Evolutionary conservation across 2,329 filamentous ascomycete species (phyloP), one percentile per base, ranked within the genome.

Genomic region (Sclerotinia spermophila): DNA sequence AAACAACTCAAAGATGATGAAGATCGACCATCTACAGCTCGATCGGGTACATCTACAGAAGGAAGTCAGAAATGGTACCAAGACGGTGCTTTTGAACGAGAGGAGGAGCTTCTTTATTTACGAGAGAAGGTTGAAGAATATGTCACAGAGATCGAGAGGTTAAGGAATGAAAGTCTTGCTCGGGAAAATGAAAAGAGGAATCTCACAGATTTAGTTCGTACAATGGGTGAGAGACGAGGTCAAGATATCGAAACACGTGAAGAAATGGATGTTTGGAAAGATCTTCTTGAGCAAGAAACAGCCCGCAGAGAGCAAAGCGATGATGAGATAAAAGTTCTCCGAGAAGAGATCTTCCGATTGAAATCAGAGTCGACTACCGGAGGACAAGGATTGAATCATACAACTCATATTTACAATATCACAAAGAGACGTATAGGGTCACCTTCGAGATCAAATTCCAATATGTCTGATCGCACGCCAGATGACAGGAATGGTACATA

Each of bases 211-310:
- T 88, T 94, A 74, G 89, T 97, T 76, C 89, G 88, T 75, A 85
- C 86, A 2, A 83, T 91, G 79, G 85, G 86, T 42, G 87, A 88
- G 64, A 82, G 82, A 45, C 81, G 83, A 51, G 78, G 82, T 64
- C 82, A 84, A 58, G 81, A 83, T 74, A 75, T 82, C 24, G 83
- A 83, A 62, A 82, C 82, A 17, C 85, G 89, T 72, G 88, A 89
- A 74, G 87, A 89, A 75, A 84, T 92, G 79, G 93, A 96, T 73
- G 95, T 97, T 80, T 97, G 93, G 91, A 97, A 97, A 80, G 95
- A 97, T 76, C 87, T 98, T 72, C 86, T 97, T 38, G 93, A 97
- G 78, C 93, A 96, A 74, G 96, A 99, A 81, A 96, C 92, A 3
- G 91, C 91, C 5, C 89, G 94, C 42, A 89, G 95, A 71, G 95